Evolutionary conservation across 2,329 filamentous ascomycete genomes (phyloP).

Genomic region (Teratosphaeria pseudoeucalypti): DNA sequence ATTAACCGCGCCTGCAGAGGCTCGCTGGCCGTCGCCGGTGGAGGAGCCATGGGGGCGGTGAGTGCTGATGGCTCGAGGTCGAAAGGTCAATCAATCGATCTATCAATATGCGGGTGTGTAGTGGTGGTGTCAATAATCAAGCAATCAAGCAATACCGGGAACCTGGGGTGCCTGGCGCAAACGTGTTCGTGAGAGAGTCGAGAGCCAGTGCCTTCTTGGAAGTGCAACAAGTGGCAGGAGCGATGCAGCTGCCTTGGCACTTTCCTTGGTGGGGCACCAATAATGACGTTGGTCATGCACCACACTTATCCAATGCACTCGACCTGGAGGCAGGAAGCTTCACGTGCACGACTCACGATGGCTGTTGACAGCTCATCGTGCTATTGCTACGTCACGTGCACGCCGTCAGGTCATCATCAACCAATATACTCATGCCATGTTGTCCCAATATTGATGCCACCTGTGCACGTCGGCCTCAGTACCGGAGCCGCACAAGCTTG

Average conservation of each 20-base stretch:
- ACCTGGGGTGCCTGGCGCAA: neutral
- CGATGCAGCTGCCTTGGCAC: neutral
- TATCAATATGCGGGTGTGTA: no score
- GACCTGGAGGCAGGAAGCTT: neutral
- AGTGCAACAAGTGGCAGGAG: neutral
- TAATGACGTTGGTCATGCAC: neutral
- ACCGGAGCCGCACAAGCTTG: no score
- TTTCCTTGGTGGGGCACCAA: neutral
- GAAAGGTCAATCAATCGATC: no score
- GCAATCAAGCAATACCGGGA: neutral
- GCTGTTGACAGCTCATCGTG: neutral
- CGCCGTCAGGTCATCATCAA: no score
- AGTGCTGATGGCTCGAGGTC: neutral
- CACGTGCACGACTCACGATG: neutral
- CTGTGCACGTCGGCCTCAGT: no score
- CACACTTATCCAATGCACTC: neutral
- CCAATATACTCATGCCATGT: no score
- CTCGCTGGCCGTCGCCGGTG: constrained; percentile 7
- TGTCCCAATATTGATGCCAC: no score
- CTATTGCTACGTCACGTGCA: neutral
- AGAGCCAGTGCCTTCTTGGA: no score
- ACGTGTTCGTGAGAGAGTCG: neutral
- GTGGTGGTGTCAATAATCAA: neutral
- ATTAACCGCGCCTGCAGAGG: constrained; percentile 14
- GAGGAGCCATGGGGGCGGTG: constrained; percentile 14